Conservation (phyloP, 1,284 basidiomycete genomes). For the Rhizoctonia solani region DNA sequence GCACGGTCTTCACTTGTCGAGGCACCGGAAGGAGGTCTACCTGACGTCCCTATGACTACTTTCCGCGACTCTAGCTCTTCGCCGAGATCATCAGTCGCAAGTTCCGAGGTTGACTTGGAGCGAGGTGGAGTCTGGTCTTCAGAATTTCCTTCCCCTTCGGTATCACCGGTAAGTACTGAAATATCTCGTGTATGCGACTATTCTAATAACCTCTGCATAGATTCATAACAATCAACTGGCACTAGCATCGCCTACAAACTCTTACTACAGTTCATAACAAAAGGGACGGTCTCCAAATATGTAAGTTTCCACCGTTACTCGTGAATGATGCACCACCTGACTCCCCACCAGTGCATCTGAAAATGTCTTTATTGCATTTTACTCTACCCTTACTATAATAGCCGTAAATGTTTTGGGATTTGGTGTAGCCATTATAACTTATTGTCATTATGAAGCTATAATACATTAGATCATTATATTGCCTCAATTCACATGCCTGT, state of each 20-base stretch:
- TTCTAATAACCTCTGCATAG: background rate
- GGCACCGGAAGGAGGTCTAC: background rate
- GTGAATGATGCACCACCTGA: too few relatives aligned
- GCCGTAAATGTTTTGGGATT: background rate
- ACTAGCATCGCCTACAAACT: background rate
- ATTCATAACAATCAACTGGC: background rate
- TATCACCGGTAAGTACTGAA: constrained; percentile 17
- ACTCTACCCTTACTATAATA: background rate
- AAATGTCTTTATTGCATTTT: too few relatives aligned
- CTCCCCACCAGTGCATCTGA: too few relatives aligned
- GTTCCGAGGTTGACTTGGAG: constrained; percentile 22
- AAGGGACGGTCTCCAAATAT: background rate
- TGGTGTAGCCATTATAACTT: constrained; percentile 21
- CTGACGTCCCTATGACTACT: constrained; percentile 35
- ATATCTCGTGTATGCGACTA: background rate
- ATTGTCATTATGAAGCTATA: constrained; percentile 17
- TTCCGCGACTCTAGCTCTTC: constrained; percentile 31
- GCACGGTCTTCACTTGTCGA: constrained; percentile 29
- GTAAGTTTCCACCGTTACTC: too few relatives aligned
- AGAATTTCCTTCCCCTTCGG: constrained; percentile 29
- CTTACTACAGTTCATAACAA: constrained; percentile 16
- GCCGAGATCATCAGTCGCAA: constrained; percentile 3
- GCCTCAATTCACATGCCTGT: background rate
- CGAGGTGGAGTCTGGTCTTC: constrained; percentile 30
- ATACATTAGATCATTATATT: background rate